Evolutionary conservation across 2,329 filamentous ascomycete genomes (phyloP).

Genomic region (Diaporthe vaccinii): DNA sequence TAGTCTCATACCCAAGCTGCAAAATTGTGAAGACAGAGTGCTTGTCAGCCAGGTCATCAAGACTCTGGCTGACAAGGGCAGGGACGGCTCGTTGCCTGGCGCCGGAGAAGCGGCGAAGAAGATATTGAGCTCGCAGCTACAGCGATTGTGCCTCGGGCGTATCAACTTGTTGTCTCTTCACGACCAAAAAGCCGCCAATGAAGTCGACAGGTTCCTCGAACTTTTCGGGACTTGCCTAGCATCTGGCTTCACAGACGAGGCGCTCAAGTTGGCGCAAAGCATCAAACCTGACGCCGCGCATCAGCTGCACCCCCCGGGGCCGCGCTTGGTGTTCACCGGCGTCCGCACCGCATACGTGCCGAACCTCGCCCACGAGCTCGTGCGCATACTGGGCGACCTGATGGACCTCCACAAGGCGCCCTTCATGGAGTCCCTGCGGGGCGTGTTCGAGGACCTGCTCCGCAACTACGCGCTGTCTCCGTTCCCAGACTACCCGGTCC

Average conservation of each 20-base stretch:
- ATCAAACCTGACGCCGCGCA: not conserved
- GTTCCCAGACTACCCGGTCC: not conserved
- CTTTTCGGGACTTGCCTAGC: not conserved
- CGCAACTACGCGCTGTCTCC: constrained; percentile 1
- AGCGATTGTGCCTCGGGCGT: not conserved
- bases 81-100: not conserved
- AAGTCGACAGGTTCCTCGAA: not conserved
- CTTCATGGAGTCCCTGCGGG: constrained; percentile 7
- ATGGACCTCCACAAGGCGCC: not conserved
- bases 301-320: not conserved
- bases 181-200: not conserved
- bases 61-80: not conserved
- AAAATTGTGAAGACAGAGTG: not conserved
- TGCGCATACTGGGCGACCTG: not conserved
- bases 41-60: not conserved
- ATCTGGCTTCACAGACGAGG: not conserved
- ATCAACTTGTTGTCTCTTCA: not conserved
- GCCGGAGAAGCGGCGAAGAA: not conserved
- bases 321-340: not conserved
- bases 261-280: not conserved
- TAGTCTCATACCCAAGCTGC: not conserved
- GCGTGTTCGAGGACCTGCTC: not conserved
- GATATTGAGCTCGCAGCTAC: not conserved
- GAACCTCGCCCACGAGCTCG: not conserved
- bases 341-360: not conserved